A percentile compares a stretch with the other conserved stretches of the same genome.
Evolutionary conservation across 441 rosid species (phyloP).

Genomic region (Viola pubescens): DNA sequence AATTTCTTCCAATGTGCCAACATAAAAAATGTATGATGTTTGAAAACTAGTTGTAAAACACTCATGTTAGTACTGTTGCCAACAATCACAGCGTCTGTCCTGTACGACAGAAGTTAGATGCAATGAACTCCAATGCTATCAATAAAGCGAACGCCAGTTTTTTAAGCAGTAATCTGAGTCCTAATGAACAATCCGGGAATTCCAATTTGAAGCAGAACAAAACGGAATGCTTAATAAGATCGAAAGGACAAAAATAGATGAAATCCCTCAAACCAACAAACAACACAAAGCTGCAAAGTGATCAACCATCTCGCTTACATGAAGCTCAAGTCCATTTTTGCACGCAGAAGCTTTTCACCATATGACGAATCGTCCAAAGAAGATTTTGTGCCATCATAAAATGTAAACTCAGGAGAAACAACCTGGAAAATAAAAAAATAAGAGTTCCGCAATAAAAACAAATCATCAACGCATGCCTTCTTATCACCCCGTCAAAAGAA

Average conservation of each 20-base stretch:
- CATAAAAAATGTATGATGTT: too few species aligned
- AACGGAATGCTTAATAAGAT: not conserved
- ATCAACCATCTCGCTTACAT: conserved; percentile 50
- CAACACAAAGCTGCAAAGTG: conserved; percentile 7
- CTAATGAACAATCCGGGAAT: not conserved
- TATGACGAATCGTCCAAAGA: conserved; percentile 69
- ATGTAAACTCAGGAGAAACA: conserved; percentile 93
- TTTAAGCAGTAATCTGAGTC: not conserved
- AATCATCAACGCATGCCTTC: not conserved
- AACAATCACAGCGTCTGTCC: too few species aligned
- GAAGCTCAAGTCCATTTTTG: conserved; percentile 92
- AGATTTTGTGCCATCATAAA: conserved; percentile 94
- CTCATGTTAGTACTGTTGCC: too few species aligned
- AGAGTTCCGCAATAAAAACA: not conserved
- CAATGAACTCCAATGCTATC: too few species aligned
- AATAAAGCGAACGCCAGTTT: not conserved
- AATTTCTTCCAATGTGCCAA: too few species aligned
- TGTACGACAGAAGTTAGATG: too few species aligned
- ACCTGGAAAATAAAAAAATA: conserved; percentile 32
- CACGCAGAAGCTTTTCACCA: conserved; percentile 93
- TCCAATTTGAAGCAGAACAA: not conserved
- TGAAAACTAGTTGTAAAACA: too few species aligned
- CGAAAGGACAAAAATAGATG: not conserved
- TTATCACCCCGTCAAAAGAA: too few species aligned
- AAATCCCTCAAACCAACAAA: not conserved